These are phyloP conservation scores for Vitis hybrid DNA, from an alignment of 177 flowering plant genomes.

Conservation along the genomic window DNA sequence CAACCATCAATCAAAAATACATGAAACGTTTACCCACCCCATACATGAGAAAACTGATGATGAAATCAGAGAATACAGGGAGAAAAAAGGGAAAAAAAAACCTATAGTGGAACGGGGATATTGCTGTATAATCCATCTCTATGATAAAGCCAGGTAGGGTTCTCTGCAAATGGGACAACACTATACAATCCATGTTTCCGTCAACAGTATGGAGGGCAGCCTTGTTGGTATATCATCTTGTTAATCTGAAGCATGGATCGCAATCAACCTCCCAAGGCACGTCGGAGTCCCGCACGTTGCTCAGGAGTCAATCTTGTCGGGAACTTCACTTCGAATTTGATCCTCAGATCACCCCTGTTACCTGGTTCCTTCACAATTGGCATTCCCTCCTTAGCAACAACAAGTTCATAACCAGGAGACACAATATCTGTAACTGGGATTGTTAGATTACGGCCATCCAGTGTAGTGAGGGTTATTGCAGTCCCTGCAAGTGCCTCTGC, in stretches of 20 bases:
- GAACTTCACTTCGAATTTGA: slow-evolving; percentile 80
- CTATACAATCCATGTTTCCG: too few species aligned
- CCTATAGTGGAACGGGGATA: too few species aligned
- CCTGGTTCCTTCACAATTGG: slow-evolving; percentile 75
- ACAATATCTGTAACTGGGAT: slow-evolving; percentile 65
- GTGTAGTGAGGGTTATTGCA: slow-evolving; percentile 54
- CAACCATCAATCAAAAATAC: too few species aligned
- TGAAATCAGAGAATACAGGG: too few species aligned
- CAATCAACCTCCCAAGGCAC: slow-evolving; percentile 54
- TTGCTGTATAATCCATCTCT: too few species aligned
- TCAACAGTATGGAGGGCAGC: too few species aligned
- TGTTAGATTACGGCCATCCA: slow-evolving; percentile 64
- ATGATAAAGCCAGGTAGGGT: too few species aligned
- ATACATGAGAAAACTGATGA: too few species aligned
- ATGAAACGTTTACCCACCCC: too few species aligned
- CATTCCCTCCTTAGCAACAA: slow-evolving; percentile 76
- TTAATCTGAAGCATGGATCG: not conserved
- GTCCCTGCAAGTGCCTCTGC: slow-evolving; percentile 75
- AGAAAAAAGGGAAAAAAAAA: too few species aligned
- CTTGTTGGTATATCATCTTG: too few species aligned
- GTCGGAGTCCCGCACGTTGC: slow-evolving; percentile 65
- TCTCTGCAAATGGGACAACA: too few species aligned
- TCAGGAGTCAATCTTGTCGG: slow-evolving; percentile 70
- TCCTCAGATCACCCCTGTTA: slow-evolving; percentile 65
- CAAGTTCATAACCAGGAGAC: slow-evolving; percentile 75